Evolutionary conservation across 2,329 filamentous ascomycete genomes (phyloP).

Genomic region (Ophiobolus disseminans): DNA sequence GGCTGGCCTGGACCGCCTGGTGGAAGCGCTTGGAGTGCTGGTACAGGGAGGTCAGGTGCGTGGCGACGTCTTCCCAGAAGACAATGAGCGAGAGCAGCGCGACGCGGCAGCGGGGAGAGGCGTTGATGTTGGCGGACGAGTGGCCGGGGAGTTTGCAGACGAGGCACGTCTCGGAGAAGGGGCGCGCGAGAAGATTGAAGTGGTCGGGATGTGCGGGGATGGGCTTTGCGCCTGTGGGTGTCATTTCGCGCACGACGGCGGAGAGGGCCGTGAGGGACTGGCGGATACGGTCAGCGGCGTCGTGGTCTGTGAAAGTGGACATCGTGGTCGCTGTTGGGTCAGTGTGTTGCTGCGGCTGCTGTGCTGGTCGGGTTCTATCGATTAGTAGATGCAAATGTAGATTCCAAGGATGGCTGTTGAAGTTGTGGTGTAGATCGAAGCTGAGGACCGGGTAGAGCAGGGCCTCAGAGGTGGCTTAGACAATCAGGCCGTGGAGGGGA

Average conservation of each 20-base stretch:
- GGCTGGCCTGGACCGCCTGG: slow-evolving; percentile 13
- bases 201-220: slow-evolving; percentile 13
- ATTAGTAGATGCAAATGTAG: not conserved
- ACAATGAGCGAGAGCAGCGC: slow-evolving; percentile 21
- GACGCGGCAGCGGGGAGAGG: slow-evolving; percentile 14
- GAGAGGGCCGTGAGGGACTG: slow-evolving; percentile 16
- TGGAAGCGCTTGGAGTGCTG: slow-evolving; percentile 19
- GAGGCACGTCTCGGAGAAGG: slow-evolving; percentile 14
- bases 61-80: slow-evolving; percentile 26
- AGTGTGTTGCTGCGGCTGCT: not conserved
- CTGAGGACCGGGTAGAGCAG: no score
- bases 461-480: no score
- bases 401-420: not conserved
- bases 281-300: slow-evolving; percentile 4
- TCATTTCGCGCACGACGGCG: slow-evolving; percentile 26
- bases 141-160: slow-evolving; percentile 32
- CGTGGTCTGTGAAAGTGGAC: slow-evolving; percentile 2
- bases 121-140: slow-evolving; percentile 13
- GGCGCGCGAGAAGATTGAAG: slow-evolving; percentile 30
- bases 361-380: not conserved
- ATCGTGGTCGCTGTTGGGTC: slow-evolving; percentile 5
- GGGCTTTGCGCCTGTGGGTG: slow-evolving; percentile 14
- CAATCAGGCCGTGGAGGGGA: not conserved
- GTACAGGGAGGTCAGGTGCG: slow-evolving; percentile 18
- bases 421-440: no score